These are phyloP conservation scores for Ustilago xerochloae DNA, from an alignment of 1,284 basidiomycete genomes.

Conservation along the genomic window DNA sequence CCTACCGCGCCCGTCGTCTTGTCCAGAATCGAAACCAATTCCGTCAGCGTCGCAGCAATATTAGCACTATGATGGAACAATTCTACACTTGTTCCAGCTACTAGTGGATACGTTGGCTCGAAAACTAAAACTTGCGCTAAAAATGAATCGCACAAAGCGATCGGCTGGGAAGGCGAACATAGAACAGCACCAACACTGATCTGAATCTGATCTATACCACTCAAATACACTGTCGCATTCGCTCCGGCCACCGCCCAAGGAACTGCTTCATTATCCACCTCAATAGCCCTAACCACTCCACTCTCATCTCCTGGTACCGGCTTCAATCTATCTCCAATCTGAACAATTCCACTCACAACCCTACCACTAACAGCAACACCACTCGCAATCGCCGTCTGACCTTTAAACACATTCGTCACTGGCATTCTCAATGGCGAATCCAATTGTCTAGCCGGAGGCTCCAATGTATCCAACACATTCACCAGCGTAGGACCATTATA, in stretches of 20 bases:
- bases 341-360: slow-evolving; percentile 85
- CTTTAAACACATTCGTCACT: slow-evolving; percentile 94
- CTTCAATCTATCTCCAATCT: slow-evolving; percentile 87
- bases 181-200: slow-evolving; percentile 87
- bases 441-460: slow-evolving; percentile 80
- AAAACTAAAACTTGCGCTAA: slow-evolving; percentile 91
- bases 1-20: slow-evolving; percentile 79
- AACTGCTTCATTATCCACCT: slow-evolving; percentile 80
- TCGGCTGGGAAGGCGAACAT: slow-evolving; percentile 76
- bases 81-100: slow-evolving; percentile 81
- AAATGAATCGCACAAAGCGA: slow-evolving; percentile 82
- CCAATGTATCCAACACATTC: slow-evolving; percentile 78
- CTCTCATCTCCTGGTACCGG: slow-evolving; percentile 92
- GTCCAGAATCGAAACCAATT: slow-evolving; percentile 82
- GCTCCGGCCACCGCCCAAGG: slow-evolving; percentile 91
- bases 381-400: slow-evolving; percentile 76
- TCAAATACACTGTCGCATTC: slow-evolving; percentile 86
- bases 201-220: slow-evolving; percentile 85
- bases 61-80: slow-evolving; percentile 94
- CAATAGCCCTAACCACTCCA: slow-evolving; percentile 82
- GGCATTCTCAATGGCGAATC: slow-evolving; percentile 84
- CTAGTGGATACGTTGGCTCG: slow-evolving; percentile 89
- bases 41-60: slow-evolving; percentile 86
- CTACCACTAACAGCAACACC: slow-evolving; percentile 87
- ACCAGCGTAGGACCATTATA: slow-evolving; percentile 87